Evolutionary conservation across 441 rosid species (phyloP), one percentile per base, ranked within the genome.

Genomic region (Erodium texanum): DNA sequence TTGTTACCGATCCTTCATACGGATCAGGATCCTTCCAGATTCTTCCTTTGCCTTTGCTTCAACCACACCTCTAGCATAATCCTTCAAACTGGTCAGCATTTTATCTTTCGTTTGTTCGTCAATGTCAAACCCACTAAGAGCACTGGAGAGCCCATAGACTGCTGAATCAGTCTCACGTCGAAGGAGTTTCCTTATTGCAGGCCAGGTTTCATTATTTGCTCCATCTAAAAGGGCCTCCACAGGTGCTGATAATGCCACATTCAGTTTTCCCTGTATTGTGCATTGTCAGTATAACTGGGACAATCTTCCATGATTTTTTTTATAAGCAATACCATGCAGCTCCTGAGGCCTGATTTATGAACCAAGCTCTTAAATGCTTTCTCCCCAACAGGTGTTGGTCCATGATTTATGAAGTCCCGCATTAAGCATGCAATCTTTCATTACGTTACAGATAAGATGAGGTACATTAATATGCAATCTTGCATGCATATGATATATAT

Each of bases 211-310:
- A 68, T 72, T 74, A 75, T 75, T 83, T 62, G 99, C 97, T 70
- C 89, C 97, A 79, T 90, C 98, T 24, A 95, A 68, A 38, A 92
- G 97, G 73, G 97, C 93, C 82, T 90, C 99, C 71, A 90, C 96
- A 18, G 99, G 97, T 73, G 85, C 98, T 20, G 95, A 75, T 73
- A 95, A 75, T 24, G 96, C 89, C 64, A 82, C 88, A 64, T 80
- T 89, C 66, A 90, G 76, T 78, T 85, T 95, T 75, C 79, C 86
- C 98, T 95, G 90, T 77, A 84, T 70, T 73, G 24, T 14, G 45
- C 66, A 65, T 62, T 45, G 65, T 72, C 73, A 78, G 77, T 72
- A 59, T 22, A 1, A 22, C 15, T 59, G 24, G 63, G 27, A 59
- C 29, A 59, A 59, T 22, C 14, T 22, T 59, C 27, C 63, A 11